These are phyloP conservation scores for Eimeria maxima DNA, from an alignment of 169 alveolate species.

Conservation along the genomic window DNA sequence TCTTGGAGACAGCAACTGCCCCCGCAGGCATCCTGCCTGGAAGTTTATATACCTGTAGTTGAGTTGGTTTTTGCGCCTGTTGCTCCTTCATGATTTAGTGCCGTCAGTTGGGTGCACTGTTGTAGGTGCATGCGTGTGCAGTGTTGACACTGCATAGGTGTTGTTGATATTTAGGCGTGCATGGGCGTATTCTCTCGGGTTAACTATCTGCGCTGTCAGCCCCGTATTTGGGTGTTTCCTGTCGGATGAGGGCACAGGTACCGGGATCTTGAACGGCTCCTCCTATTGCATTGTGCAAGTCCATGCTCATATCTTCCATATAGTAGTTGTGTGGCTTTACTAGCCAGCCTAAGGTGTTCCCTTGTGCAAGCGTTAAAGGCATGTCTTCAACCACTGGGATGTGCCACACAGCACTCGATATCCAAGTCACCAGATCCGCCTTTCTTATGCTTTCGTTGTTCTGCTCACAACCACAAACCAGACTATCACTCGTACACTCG, in stretches of 20 bases:
- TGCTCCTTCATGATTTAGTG: background rate
- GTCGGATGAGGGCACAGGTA: slow-evolving; percentile 87
- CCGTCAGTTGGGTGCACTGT: background rate
- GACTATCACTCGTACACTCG: too few relatives aligned
- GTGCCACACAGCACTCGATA: slow-evolving; percentile 87
- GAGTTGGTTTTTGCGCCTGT: too few relatives aligned
- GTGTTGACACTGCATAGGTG: too few relatives aligned
- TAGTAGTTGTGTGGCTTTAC: slow-evolving; percentile 86
- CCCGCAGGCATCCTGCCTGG: too few relatives aligned
- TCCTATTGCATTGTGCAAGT: slow-evolving; percentile 87
- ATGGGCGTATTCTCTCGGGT: background rate
- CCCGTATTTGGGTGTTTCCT: slow-evolving; percentile 80
- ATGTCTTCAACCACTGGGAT: slow-evolving; percentile 88
- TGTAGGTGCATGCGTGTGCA: too few relatives aligned
- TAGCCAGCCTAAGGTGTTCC: slow-evolving; percentile 87
- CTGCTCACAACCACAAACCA: background rate
- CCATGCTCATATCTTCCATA: slow-evolving; percentile 86
- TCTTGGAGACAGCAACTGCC: too few relatives aligned
- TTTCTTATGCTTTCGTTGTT: slow-evolving; percentile 86
- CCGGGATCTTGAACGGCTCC: slow-evolving; percentile 89
- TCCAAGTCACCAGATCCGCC: slow-evolving; percentile 88
- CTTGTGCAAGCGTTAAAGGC: slow-evolving; percentile 87
- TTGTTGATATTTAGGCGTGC: background rate
- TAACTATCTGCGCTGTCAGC: background rate
- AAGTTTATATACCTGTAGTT: too few relatives aligned